A percentile compares a stretch with the other conserved stretches of the same genome.
These are phyloP conservation scores for Porphyrellus sp. DNA, from an alignment of 1,284 basidiomycete genomes.

Conservation along the genomic window DNA sequence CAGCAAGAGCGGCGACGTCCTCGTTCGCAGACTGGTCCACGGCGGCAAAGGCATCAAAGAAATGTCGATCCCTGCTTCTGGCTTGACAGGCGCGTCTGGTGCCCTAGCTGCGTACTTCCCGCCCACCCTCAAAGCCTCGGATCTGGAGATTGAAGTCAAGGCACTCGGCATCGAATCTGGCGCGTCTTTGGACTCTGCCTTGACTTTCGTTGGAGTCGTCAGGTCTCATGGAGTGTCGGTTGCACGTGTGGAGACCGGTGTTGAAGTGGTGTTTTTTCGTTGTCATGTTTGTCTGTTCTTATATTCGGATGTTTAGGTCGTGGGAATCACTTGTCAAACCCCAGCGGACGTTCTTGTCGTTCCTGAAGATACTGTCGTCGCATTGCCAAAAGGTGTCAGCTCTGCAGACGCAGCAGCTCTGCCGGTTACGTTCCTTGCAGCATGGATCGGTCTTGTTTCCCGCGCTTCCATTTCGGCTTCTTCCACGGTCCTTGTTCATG, in stretches of 20 bases:
- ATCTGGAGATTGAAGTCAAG: conserved; percentile 18
- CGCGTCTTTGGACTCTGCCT: conserved; percentile 7
- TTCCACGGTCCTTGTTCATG: conserved; percentile 30
- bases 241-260: conserved; percentile 5
- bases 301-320: conserved; percentile 9
- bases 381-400: conserved; percentile 15
- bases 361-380: conserved; percentile 13
- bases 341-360: conserved; percentile 16
- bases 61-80: conserved; percentile 11
- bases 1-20: conserved; percentile 19
- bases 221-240: conserved; percentile 14
- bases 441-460: conserved; percentile 29
- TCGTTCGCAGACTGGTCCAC: conserved; percentile 27
- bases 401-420: conserved; percentile 21
- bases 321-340: conserved; percentile 15
- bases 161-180: conserved; percentile 12
- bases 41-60: conserved; percentile 17
- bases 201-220: conserved; percentile 15
- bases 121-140: conserved; percentile 9
- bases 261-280: conserved; percentile 2
- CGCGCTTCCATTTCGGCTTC: conserved; percentile 19
- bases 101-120: conserved; percentile 21
- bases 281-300: background rate
- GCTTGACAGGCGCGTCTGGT: conserved; percentile 12
- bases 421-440: conserved; percentile 21